These are phyloP conservation scores for Morella rubra DNA, from an alignment of 306 rosid species.

Conservation along the genomic window DNA sequence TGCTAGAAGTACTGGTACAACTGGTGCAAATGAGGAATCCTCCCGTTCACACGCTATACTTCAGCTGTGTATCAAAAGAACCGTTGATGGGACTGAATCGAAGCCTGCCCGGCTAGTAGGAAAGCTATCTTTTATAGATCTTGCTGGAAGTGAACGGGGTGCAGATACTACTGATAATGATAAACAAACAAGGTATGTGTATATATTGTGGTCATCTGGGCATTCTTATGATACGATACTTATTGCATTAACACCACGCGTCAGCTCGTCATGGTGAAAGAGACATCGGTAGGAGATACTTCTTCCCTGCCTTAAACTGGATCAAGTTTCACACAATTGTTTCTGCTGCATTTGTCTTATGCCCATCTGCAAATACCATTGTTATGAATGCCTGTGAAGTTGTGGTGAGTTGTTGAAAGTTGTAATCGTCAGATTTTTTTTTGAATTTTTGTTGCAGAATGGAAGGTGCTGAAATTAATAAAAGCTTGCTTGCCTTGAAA, in stretches of 20 bases:
- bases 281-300: conserved; percentile 20
- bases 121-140: conserved; percentile 79
- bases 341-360: background rate
- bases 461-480: conserved; percentile 92
- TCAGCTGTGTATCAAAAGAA: conserved; percentile 77
- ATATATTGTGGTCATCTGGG: conserved; percentile 5
- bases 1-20: conserved; percentile 78
- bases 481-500: conserved; percentile 78
- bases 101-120: conserved; percentile 73
- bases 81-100: conserved; percentile 60
- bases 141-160: conserved; percentile 89
- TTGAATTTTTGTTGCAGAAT: conserved; percentile 48
- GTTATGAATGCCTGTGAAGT: conserved; percentile 11
- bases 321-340: conserved; percentile 7
- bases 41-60: conserved; percentile 89
- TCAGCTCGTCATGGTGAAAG: background rate
- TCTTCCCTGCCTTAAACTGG: conserved; percentile 11
- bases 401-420: background rate
- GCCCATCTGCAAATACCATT: background rate
- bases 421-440: background rate
- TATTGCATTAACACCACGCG: background rate
- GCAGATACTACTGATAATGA: conserved; percentile 85
- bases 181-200: conserved; percentile 66
- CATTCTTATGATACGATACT: conserved; percentile 3
- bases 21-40: conserved; percentile 90